Evolutionary conservation across 192 early-diverging fungal genomes (phyloP), one percentile per base, ranked within the genome.

Genomic region (Piromyces sp.): DNA sequence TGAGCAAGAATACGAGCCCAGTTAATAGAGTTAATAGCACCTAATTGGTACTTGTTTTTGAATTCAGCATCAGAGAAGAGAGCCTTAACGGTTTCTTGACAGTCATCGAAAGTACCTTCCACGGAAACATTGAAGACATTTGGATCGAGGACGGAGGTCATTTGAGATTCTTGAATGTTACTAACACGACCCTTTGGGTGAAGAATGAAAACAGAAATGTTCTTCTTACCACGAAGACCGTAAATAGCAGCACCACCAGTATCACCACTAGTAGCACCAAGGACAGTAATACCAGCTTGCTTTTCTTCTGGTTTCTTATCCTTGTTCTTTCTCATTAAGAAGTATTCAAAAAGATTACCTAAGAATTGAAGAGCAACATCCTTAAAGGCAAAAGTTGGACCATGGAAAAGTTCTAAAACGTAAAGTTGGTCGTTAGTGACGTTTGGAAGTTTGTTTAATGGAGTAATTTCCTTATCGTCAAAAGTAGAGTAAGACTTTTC

Each of bases 231-330:
- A 28, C 95, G 89, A 80, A 99, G 89, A 13, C 96, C 96, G 85
- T 97, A 98, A 87, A 99, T 99, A 37, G 97, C 97, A 78, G 97
- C 97, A 86, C 96, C 96, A 80, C 97, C 97, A 78, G 97, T 99
- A 83, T 99, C 97, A 36, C 97, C 97, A 81, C 93, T 94, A 26
- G 97, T 98, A 30, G 97, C 97, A 26, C 97, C 97, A 30, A 98
- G 89, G 30, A 98, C 95, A 16, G 96, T 97, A 40, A 96, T 85
- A 82, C 86, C 80, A 28, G 22, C 80, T 36, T 80, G 58, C 30
- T 81, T 26, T 19, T 37, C 83, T 3, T 80, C 82, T 5, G 85
- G 84, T 81, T 93, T 93, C 81, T 89, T 88, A 84, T 87, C 83
- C 36, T 80, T 78, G 19, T 80, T 79, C 22, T 87, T 88, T 30